Evolutionary conservation across 768 basidiomycete genomes (phyloP).

Genomic region (Cantharellus anzutake): DNA sequence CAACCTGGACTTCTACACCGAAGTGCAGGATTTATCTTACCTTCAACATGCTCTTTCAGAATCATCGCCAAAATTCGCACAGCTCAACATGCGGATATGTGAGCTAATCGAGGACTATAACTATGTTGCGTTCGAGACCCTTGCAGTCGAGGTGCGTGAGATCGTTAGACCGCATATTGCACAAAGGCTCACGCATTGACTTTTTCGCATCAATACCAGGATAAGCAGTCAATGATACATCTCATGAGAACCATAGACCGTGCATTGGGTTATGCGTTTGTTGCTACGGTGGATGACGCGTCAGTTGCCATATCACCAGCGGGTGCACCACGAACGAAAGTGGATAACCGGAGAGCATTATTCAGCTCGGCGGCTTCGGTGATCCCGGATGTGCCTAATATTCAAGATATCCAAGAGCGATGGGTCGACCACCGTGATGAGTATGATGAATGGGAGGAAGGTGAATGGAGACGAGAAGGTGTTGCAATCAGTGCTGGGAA

Average conservation of each 20-base stretch:
- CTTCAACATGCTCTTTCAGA: constrained; percentile 56
- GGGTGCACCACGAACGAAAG: constrained; percentile 16
- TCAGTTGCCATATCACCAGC: constrained; percentile 15
- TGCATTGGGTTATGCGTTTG: constrained; percentile 80
- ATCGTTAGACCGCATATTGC: not conserved
- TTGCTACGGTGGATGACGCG: constrained; percentile 21
- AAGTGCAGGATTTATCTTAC: constrained; percentile 88
- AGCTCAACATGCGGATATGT: constrained; percentile 77
- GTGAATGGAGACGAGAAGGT: constrained; percentile 60
- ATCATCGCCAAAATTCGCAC: constrained; percentile 46
- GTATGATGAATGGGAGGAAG: constrained; percentile 67
- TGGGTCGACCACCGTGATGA: constrained; percentile 78
- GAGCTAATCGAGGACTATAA: constrained; percentile 87
- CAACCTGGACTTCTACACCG: constrained; percentile 94
- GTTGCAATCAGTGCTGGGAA: constrained; percentile 10
- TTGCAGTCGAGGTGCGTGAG: constrained; percentile 71
- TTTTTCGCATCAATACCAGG: constrained; percentile 24
- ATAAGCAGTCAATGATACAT: constrained; percentile 88
- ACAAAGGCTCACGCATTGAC: not conserved
- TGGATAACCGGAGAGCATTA: constrained; percentile 45
- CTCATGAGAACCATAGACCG: constrained; percentile 72
- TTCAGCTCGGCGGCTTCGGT: constrained; percentile 33
- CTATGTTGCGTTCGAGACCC: constrained; percentile 88
- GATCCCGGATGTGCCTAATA: constrained; percentile 17
- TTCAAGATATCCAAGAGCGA: constrained; percentile 74